phyloP scores from a whole-genome alignment of 2,329 filamentous ascomycete species.

The Amauroascus niger region DNA sequence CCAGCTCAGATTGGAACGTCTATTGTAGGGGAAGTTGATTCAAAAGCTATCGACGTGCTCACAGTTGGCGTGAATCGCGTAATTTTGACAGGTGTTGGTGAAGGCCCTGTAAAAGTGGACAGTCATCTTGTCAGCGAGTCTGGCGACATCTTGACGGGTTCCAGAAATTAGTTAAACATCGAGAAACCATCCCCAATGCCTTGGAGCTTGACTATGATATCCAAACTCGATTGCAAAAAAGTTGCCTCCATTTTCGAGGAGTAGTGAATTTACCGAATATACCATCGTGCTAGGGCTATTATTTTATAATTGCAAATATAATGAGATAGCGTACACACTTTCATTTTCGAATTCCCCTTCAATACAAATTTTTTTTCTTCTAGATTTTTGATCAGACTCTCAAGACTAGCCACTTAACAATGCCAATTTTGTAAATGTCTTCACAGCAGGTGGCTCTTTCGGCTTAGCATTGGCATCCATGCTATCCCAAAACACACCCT shows the following conservation, averaged over 20 bases:
- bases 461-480: constrained; percentile 31
- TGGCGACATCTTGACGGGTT: constrained; percentile 40
- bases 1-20: constrained; percentile 44
- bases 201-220: not conserved
- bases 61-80: constrained; percentile 75
- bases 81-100: constrained; percentile 83
- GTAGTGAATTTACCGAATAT: not conserved
- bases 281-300: not conserved
- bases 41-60: constrained; percentile 51
- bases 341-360: not conserved
- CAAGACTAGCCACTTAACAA: constrained; percentile 24
- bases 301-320: not conserved
- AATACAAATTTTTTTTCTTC: not conserved
- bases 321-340: not conserved
- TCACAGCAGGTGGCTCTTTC: constrained; percentile 45
- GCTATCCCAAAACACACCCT: constrained; percentile 35
- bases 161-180: constrained; percentile 4
- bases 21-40: constrained; percentile 49
- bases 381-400: not conserved
- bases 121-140: constrained; percentile 63
- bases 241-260: not conserved
- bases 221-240: not conserved
- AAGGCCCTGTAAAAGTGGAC: constrained; percentile 72
- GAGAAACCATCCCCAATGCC: not conserved
- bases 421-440: constrained; percentile 35